Percentiles rank a stretch among this genome's conserved stretches.
phyloP scores from a whole-genome alignment of 805 yeast species.

The Teunomyces tritomae region DNA sequence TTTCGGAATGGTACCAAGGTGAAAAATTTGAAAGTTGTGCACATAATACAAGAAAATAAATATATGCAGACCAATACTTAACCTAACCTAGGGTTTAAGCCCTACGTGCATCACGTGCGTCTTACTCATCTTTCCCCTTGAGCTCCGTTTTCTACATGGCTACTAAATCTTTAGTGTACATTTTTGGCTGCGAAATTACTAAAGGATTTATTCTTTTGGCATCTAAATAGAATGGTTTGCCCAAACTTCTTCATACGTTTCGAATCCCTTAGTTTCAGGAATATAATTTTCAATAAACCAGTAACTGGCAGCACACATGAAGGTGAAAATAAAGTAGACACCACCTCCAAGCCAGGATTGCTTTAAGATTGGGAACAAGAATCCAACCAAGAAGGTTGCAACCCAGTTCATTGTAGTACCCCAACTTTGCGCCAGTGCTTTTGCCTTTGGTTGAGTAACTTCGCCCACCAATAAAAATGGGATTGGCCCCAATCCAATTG shows the following conservation, averaged over 20 bases:
- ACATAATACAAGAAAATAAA: neutral
- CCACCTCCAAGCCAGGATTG: slow-evolving; percentile 63
- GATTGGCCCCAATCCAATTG: slow-evolving; percentile 91
- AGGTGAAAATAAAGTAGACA: slow-evolving; percentile 71
- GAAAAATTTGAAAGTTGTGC: slow-evolving; percentile 3
- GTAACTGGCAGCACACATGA: slow-evolving; percentile 50
- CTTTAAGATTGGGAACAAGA: slow-evolving; percentile 72
- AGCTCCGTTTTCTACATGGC: too few relatives aligned
- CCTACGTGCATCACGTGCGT: neutral
- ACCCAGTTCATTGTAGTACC: slow-evolving; percentile 92
- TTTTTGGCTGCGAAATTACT: neutral
- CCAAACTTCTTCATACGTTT: slow-evolving; percentile 70
- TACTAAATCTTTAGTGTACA: too few relatives aligned
- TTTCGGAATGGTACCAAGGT: slow-evolving; percentile 6
- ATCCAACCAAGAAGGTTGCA: slow-evolving; percentile 81
- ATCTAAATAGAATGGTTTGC: slow-evolving; percentile 11
- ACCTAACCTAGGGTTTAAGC: neutral
- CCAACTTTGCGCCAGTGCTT: slow-evolving; percentile 86
- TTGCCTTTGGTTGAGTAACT: slow-evolving; percentile 77
- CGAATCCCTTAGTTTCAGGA: slow-evolving; percentile 77
- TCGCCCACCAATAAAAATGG: slow-evolving; percentile 89
- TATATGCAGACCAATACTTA: neutral
- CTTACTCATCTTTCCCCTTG: too few relatives aligned
- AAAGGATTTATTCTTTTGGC: neutral
- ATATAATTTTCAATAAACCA: slow-evolving; percentile 46